Percentiles rank a stretch among this genome's conserved stretches.
Conservation (phyloP, 306 rosid species). For the Malus sylvestris region DNA sequence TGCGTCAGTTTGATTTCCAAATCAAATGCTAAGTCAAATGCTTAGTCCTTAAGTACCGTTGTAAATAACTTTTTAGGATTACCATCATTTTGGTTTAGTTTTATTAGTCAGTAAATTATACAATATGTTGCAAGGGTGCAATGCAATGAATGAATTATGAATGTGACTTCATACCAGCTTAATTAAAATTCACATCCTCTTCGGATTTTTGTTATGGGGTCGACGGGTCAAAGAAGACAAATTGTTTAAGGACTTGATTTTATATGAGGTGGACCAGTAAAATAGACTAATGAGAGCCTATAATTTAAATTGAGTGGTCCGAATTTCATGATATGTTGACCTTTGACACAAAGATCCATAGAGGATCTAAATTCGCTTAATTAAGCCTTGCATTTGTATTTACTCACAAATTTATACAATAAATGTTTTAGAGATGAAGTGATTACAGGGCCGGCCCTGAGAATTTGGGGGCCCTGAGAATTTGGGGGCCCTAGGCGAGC, state of each 20-base stretch:
- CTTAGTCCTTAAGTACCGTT: not conserved
- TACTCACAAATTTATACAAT: not conserved
- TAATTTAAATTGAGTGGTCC: too few species aligned
- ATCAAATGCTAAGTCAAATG: not conserved
- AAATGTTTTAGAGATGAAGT: not conserved
- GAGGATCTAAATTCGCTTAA: not conserved
- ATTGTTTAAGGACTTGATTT: too few species aligned
- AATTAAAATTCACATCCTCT: too few species aligned
- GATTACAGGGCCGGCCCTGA: too few species aligned
- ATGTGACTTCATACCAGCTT: not conserved
- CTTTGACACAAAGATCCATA: accelerated
- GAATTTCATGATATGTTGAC: too few species aligned
- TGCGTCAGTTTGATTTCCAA: not conserved
- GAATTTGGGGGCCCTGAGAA: too few species aligned
- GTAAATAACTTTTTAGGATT: not conserved
- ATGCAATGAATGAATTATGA: not conserved
- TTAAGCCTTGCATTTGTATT: not conserved
- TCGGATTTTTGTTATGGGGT: accelerated
- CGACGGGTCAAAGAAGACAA: too few species aligned
- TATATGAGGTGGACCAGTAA: too few species aligned
- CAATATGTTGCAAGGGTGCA: too few species aligned
- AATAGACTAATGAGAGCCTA: too few species aligned
- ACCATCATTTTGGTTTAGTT: not conserved
- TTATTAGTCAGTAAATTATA: too few species aligned
- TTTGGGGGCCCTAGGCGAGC: too few species aligned